Conservation (phyloP, 192 early-diverging fungal species). For the Jimgerdemannia flammicorona region DNA sequence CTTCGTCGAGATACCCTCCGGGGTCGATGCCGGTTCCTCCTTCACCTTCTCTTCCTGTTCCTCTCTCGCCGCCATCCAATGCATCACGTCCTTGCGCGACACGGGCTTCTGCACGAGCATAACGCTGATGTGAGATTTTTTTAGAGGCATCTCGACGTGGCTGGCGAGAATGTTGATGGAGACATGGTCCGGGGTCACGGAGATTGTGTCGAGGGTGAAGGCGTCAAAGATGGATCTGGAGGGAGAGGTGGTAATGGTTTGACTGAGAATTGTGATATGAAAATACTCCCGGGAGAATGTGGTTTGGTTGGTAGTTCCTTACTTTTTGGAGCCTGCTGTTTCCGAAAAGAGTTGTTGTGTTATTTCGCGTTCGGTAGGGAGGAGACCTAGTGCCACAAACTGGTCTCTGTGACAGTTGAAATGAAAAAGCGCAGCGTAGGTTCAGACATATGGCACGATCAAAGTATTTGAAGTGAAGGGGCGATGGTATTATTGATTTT, state of each 20-base stretch:
- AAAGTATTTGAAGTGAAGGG: too few relatives aligned
- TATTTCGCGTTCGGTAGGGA: background rate
- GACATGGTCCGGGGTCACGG: conserved; percentile 25
- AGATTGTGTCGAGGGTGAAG: conserved; percentile 25
- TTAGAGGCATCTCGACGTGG: conserved; percentile 25
- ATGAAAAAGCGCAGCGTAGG: too few relatives aligned
- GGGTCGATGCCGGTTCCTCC: background rate
- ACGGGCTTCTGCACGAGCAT: conserved; percentile 35
- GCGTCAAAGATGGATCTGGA: conserved; percentile 11
- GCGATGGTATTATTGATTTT: too few relatives aligned
- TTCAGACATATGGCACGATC: too few relatives aligned
- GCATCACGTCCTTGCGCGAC: conserved; percentile 21
- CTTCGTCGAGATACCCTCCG: background rate
- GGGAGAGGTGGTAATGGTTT: background rate
- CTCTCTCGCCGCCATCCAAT: conserved; percentile 18
- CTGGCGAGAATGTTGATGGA: conserved; percentile 25
- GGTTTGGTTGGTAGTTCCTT: background rate
- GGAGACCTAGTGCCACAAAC: conserved; percentile 20
- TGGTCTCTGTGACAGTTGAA: conserved; percentile 19
- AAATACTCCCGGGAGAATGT: too few relatives aligned
- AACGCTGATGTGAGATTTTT: conserved; percentile 13
- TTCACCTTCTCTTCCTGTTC: background rate
- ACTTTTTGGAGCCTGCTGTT: background rate
- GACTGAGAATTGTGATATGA: background rate
- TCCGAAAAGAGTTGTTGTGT: background rate